phyloP scores from a whole-genome alignment of 2,329 filamentous ascomycete species.

The Tolypocladium capitatum region DNA sequence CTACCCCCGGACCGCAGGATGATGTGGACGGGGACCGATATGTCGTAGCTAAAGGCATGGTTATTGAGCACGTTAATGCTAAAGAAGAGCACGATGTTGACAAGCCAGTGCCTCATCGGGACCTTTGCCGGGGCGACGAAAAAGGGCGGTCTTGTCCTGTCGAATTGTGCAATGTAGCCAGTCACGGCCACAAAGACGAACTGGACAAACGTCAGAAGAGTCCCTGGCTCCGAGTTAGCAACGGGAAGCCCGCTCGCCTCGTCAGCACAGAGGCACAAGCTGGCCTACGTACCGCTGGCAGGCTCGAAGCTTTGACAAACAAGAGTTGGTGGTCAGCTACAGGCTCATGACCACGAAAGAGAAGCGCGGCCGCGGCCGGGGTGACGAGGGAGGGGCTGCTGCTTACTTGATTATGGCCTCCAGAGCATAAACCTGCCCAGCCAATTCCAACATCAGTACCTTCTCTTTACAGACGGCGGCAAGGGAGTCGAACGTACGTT shows the following conservation, averaged over 20 bases:
- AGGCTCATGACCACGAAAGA: background rate
- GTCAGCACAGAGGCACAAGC: background rate
- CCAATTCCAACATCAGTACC: slow-evolving; percentile 3
- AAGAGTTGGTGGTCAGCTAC: slow-evolving; percentile 5
- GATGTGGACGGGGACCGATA: slow-evolving; percentile 93
- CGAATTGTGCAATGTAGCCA: slow-evolving; percentile 65
- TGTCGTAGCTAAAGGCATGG: slow-evolving; percentile 92
- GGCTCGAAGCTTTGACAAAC: slow-evolving; percentile 54
- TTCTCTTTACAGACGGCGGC: background rate
- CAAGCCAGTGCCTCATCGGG: slow-evolving; percentile 69
- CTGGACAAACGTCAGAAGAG: slow-evolving; percentile 78
- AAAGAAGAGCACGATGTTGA: slow-evolving; percentile 86
- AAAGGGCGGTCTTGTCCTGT: slow-evolving; percentile 50
- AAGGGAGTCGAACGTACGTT: slow-evolving; percentile 47
- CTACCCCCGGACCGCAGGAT: slow-evolving; percentile 91
- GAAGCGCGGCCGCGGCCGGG: too few species aligned
- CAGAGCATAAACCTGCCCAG: slow-evolving; percentile 72
- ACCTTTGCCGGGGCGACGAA: slow-evolving; percentile 68
- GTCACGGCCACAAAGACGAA: slow-evolving; percentile 72
- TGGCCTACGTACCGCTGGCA: slow-evolving; percentile 50
- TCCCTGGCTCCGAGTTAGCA: slow-evolving; percentile 36
- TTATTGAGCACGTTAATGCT: slow-evolving; percentile 94
- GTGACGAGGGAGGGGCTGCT: too few species aligned
- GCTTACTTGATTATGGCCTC: slow-evolving; percentile 89
- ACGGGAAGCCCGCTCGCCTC: background rate